These are phyloP conservation scores for Sicyos baderoa DNA, from an alignment of 306 rosid species.

Conservation along the genomic window DNA sequence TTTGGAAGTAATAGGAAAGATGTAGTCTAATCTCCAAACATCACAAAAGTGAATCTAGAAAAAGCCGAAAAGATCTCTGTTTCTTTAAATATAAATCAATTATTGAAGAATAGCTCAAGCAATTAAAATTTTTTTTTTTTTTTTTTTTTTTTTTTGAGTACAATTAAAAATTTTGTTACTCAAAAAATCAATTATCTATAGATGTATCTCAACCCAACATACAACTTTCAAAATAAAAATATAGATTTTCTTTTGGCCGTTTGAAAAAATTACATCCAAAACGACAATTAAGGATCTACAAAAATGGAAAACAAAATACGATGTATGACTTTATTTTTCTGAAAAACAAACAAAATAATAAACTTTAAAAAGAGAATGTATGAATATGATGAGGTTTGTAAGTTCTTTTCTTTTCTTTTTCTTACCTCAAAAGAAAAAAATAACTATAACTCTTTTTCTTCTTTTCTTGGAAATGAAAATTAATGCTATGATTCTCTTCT, in stretches of 20 bases:
- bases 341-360: too few species aligned
- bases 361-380: background rate
- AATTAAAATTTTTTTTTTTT: too few species aligned
- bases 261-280: too few species aligned
- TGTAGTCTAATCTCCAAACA: background rate
- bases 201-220: background rate
- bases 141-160: too few species aligned
- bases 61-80: background rate
- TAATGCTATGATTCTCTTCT: background rate
- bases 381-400: background rate
- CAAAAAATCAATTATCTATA: background rate
- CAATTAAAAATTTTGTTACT: too few species aligned
- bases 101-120: too few species aligned
- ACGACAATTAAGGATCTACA: too few species aligned
- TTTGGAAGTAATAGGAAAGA: background rate
- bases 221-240: background rate
- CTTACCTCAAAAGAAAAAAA: background rate
- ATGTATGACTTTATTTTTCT: too few species aligned
- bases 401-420: background rate
- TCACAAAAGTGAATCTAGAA: slow-evolving; percentile 3
- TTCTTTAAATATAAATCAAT: background rate
- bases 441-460: background rate
- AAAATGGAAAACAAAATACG: too few species aligned
- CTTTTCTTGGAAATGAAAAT: slow-evolving; percentile 1
- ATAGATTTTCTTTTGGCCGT: background rate